Evolutionary conservation across 1,284 basidiomycete genomes (phyloP), one percentile per base, ranked within the genome.

Genomic region (Apiotrichum gamsii): DNA sequence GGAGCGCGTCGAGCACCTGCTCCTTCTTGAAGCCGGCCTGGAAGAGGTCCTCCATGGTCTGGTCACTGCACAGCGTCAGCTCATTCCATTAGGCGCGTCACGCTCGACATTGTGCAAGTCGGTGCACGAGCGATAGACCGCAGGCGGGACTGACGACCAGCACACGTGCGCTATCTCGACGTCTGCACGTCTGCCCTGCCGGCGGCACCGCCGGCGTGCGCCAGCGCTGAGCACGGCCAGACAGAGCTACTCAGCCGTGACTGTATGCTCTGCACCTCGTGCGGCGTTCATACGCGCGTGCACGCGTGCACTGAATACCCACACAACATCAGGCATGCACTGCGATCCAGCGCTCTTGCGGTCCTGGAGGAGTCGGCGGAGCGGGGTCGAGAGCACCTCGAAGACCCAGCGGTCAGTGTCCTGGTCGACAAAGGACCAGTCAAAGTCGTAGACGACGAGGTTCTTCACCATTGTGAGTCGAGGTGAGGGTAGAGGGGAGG

Each of bases 361-460:
- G 34, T 76, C 78, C 67, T 90, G 82, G 76, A 97, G 82, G 66
- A 86, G 82, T 39, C 88, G 77, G 45, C 94, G 84, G 37, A 97
- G 77, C 55, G 87, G 81, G 3, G 87, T 87, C 3, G 83, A 85
- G 29, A 95, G 80, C 40, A 93, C 87, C 69, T 98, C 94, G 63
- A 96, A 87, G 47, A 96, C 79, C 82, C 88, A 98, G 74, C 93
- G 80, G 74, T 98, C 95, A 4, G 91, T 87, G 74, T 98, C 95
- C 74, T 97, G 91, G 74, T 98, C 94, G 29, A 67, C 52, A n/a
- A 72, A 76, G 53, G 66, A 88, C 93, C 93, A 97, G 79, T 98
- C 94, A 75, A 97, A 97, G 73, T 98, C 94, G 61, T 87, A 97
- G 15, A 97, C 85, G 57, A 97, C 78, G 38, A 96, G 82, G 70